Base-by-base conservation (phyloP, 169 alveolate species). In the Babesia bigemina region DNA sequence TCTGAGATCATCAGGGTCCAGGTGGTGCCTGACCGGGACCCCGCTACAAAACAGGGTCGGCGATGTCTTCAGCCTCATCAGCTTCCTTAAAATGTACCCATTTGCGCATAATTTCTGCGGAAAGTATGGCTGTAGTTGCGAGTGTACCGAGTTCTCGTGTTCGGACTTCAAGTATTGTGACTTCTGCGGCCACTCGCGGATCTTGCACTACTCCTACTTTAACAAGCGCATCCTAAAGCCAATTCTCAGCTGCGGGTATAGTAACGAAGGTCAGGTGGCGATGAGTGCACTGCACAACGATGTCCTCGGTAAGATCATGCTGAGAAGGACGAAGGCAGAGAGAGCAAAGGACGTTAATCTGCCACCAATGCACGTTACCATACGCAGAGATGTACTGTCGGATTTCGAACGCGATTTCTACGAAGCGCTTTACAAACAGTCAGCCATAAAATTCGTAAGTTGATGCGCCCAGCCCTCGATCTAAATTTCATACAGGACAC, bases 21-120 rank as follows among this genome's bases (percentile, higher is more conserved):
- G 96, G 73, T 95, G 98, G 97, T 94, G 98, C 77, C 92, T 96
- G 71, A 95, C 99, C 16, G 99, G 99, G 28, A 98, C 99, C 3
- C 99, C 99, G 11, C 93, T 98, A 24, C 97, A 96, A 85, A 98
- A 98, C 88, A 90, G 98, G 42, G 93, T 98, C 19, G 96, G 96
- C 44, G 99, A 98, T 79, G 91, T 98, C 69, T 96, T 94, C 93
- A 88, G 97, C 63, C 90, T 98, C 52, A 86, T 98, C 33, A 92
- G 97, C 65, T 96, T 96, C 65, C 65, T 67, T 14, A 49, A 55
- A 52, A 55, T 67, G 63, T 52, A 67, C 56, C 76, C 76, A 0
- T 93, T 95, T 87, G 97, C 97, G n/a, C 95, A 93, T 86, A 92
- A 92, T 87, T 90, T 93, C 85, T 95, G 98, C 87, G 89, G 89